Conservation (phyloP, 306 rosid genomes). For the Quercus mongolica region DNA sequence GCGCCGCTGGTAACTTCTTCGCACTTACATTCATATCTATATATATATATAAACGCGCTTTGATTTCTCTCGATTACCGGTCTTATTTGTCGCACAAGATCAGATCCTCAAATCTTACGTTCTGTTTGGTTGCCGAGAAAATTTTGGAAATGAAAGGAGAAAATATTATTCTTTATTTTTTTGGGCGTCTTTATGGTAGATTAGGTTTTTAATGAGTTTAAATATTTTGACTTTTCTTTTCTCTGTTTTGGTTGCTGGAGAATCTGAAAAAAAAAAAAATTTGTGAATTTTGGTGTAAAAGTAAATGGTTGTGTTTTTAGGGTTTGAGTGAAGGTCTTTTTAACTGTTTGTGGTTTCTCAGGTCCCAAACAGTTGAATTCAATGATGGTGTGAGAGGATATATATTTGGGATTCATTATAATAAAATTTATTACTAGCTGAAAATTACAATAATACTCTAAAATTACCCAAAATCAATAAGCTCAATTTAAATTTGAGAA, state of each 20-base stretch:
- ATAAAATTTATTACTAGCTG: no score
- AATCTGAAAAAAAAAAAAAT: neutral
- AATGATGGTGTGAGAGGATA: neutral
- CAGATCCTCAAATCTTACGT: neutral
- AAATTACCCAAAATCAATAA: no score
- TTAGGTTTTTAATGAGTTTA: neutral
- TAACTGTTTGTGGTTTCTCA: no score
- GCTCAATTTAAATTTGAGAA: no score
- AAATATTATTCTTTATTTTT: neutral
- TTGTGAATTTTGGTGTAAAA: no score
- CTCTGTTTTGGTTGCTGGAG: neutral
- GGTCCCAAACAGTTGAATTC: neutral
- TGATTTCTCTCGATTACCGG: constrained; percentile 18
- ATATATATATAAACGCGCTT: neutral
- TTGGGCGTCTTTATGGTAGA: neutral
- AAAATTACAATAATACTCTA: no score
- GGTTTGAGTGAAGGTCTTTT: no score
- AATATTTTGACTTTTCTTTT: neutral
- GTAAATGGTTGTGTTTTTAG: no score
- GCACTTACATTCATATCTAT: no score
- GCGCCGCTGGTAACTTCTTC: constrained; percentile 61
- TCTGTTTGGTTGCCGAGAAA: neutral
- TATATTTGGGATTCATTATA: no score
- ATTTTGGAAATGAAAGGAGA: neutral
- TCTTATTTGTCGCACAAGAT: constrained; percentile 4